These are phyloP conservation scores for Phytophthora uliginosa DNA, from an alignment of 352 stramenopile species.

Conservation along the genomic window DNA sequence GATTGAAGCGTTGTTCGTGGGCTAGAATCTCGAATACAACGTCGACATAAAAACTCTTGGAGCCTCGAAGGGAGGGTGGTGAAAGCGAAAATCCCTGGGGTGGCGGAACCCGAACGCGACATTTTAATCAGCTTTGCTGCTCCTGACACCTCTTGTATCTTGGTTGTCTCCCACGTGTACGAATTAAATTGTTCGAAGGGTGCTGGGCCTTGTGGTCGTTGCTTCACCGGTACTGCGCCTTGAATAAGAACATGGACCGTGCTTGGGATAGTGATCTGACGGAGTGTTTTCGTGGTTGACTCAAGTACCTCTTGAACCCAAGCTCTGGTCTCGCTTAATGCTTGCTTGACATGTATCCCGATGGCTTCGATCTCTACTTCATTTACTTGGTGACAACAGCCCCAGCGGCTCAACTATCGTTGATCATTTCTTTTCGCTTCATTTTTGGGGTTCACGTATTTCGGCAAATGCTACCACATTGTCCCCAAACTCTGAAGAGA, in stretches of 20 bases:
- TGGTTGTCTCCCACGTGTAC: neutral
- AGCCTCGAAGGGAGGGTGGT: neutral
- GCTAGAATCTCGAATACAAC: slow-evolving; percentile 1
- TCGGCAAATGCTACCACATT: neutral
- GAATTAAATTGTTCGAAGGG: neutral
- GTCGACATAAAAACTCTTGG: neutral
- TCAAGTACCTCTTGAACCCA: neutral
- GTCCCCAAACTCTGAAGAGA: neutral
- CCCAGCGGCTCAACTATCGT: neutral
- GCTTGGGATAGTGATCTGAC: neutral
- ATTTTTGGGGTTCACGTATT: neutral
- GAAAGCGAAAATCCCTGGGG: neutral
- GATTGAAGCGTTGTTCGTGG: neutral
- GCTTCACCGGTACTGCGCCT: neutral
- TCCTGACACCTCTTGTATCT: neutral
- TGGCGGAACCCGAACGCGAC: neutral
- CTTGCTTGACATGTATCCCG: neutral
- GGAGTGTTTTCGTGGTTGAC: neutral
- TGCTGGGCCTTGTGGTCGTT: neutral
- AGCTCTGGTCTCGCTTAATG: neutral
- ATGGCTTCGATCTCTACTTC: neutral
- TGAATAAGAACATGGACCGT: neutral
- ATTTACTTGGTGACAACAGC: neutral
- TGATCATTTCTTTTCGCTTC: neutral
- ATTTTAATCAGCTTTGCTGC: neutral